Evolutionary conservation across 2,329 filamentous ascomycete species (phyloP), one percentile per base, ranked within the genome.

Genomic region (Alternaria sp.): DNA sequence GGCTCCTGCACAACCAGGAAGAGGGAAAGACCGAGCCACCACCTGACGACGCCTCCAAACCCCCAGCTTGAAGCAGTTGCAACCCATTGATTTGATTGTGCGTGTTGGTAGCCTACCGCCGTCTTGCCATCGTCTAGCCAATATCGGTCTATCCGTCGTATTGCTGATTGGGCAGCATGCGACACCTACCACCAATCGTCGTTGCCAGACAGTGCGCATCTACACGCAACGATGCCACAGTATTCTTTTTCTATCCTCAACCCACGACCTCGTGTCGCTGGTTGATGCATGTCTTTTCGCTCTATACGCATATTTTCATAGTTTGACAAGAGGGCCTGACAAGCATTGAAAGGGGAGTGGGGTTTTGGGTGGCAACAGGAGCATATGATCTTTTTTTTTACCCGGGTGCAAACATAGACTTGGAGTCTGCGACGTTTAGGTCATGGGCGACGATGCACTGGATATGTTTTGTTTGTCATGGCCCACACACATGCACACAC

Each of bases 1-100:
- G 68, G 5, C 58, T 72, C 23, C 37, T 71, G 31, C 58, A 65
- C 6, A 46, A 54, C 28, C 54, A 61, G 37, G 50, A 56, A 45
- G 40, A 62, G 37, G 60, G 54, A 4, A 61, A 62, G 45, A 52
- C 36, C 5, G 55, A 61, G 23, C 56, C 53, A 23, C 51, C 51
- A 2, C 24, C 49, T 11, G 60, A 54, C 5, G 37, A 34, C 26
- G 39, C 36, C 11, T 48, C 60, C 23, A 26, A 44, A 31, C 31
- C 51, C 10, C 54, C 60, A 9, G 33, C 54, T 36, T 60, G 51
- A 62, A 31, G 29, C 31, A 26, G 8, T 26, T 9, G 31, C 21
- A 24, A 36, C 4, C 24, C 14, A 24, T 34, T 29, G 14, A 2
- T 34, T 36, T 17, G 21, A 36, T 36, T 21, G 26, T 11, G 21